A percentile compares a stretch with the other conserved stretches of the same genome.
Evolutionary conservation across 2,329 filamentous ascomycete genomes (phyloP).

Genomic region (Lachnellula subtilissima): DNA sequence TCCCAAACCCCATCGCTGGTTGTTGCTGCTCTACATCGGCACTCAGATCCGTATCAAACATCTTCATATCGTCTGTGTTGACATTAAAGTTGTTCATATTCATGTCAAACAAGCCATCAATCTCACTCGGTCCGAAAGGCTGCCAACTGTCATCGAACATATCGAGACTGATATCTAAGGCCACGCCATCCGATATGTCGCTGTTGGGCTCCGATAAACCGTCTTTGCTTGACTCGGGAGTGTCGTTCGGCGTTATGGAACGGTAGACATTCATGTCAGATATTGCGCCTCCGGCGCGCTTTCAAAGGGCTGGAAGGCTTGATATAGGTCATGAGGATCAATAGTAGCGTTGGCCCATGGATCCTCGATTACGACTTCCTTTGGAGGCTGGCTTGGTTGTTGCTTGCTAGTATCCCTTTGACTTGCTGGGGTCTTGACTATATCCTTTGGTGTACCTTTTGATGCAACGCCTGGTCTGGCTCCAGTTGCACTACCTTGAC

Average conservation of each 20-base stretch:
- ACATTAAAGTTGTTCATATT: conserved; percentile 38
- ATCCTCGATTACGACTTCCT: conserved; percentile 17
- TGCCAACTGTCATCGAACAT: conserved; percentile 39
- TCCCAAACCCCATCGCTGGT: conserved; percentile 24
- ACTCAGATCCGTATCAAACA: conserved; percentile 22
- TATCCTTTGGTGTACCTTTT: conserved; percentile 21
- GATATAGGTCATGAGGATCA: conserved; percentile 48
- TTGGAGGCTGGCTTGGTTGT: conserved; percentile 25
- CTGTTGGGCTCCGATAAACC: conserved; percentile 56
- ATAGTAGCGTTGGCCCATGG: conserved; percentile 44
- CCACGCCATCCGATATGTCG: conserved; percentile 52
- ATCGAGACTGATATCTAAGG: conserved; percentile 48
- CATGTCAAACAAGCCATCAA: conserved; percentile 35
- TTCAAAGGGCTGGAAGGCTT: conserved; percentile 38
- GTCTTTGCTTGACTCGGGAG: conserved; percentile 60
- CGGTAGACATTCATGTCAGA: conserved; percentile 51
- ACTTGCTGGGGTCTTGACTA: conserved; percentile 17
- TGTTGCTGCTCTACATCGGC: conserved; percentile 22
- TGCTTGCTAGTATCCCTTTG: conserved; percentile 26
- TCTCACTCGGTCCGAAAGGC: conserved; percentile 38
- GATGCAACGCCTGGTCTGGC: conserved; percentile 31
- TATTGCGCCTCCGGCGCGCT: conserved; percentile 43
- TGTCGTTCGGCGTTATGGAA: conserved; percentile 56
- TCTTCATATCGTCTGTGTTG: conserved; percentile 15
- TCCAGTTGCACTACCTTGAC: conserved; percentile 42